Base-by-base conservation (phyloP, 768 basidiomycete genomes). In the Russula brevipes region DNA sequence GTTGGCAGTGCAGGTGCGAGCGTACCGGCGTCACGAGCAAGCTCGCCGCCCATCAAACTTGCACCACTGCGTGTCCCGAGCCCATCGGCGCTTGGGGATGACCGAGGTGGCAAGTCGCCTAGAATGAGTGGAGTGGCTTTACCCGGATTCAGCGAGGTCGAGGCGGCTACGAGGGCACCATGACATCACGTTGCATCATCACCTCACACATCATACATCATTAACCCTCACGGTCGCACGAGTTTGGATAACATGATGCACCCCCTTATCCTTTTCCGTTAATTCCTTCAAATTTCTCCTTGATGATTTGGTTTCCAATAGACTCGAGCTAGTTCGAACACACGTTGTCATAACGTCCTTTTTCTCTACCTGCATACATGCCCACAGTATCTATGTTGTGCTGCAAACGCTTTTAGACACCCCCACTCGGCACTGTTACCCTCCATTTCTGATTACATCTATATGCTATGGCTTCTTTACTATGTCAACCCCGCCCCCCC, bases 31-130 rank as follows among this genome's bases (percentile, higher is more conserved):
- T 88, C 86, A 46, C 77, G 89, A 45, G 78, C 85, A n/a, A 76
- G 77, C 30, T 85, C 83, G 8, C 89, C 89, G 33, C 89, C 88
- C 1, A 90, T 91, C 63, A 83, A 78, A 57, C 74, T 91, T 4
- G 81, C 89, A 36, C 89, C 89, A 50, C 73, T 91, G 57, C 86
- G 86, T 68, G 73, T 82, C 41, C 73, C 72, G 53, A 69, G 76
- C 16, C 70, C 73, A 41, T 69, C 71, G 9, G 67, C 69, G 47
- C 66, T 51, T 42, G 50, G 59, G n/a, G 67, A 63, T 47, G 60
- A 64, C 31, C 53, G 60, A 16, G 54, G 46, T 16, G 66, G 57
- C 14, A 61, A 57, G 36, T 56, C 59, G 19, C 54, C 57, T n/a
- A 59, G 64, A 63, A 61, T 68, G 31, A 57, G 68, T 59, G 67